Conservation (phyloP, 2,329 filamentous ascomycete species). For the Cladosporium sphaerospermum region DNA sequence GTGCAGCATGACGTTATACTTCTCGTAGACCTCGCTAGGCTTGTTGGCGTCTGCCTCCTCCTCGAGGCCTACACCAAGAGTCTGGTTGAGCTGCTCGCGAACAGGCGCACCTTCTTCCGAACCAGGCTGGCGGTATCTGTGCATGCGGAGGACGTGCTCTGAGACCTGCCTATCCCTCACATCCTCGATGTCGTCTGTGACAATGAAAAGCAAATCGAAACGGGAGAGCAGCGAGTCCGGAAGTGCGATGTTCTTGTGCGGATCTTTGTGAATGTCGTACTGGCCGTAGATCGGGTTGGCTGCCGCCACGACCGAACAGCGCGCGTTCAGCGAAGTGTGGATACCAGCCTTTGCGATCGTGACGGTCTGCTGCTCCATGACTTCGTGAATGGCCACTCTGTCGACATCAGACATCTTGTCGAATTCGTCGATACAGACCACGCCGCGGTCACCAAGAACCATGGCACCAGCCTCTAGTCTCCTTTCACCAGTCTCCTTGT, state of each 20-base stretch:
- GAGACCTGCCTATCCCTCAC: slow-evolving; percentile 83
- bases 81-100: slow-evolving; percentile 77
- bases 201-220: slow-evolving; percentile 96
- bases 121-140: slow-evolving; percentile 85
- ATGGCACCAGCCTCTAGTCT: slow-evolving; percentile 95
- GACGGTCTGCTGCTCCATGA: slow-evolving; percentile 99
- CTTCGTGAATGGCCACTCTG: slow-evolving; percentile 97
- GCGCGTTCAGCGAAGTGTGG: slow-evolving; percentile 91
- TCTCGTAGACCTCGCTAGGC: slow-evolving; percentile 87
- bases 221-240: slow-evolving; percentile 93
- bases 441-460: slow-evolving; percentile 93
- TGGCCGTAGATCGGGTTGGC: slow-evolving; percentile 98
- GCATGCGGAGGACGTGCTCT: slow-evolving; percentile 95
- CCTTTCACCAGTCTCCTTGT: slow-evolving; percentile 95
- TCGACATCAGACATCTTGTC: slow-evolving; percentile 99
- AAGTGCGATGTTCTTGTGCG: slow-evolving; percentile 95
- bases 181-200: slow-evolving; percentile 97
- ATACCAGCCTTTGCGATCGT: slow-evolving; percentile 98
- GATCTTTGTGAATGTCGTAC: slow-evolving; percentile 97
- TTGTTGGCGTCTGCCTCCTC: slow-evolving; percentile 66
- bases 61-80: slow-evolving; percentile 79
- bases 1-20: slow-evolving; percentile 93
- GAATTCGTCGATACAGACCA: slow-evolving; percentile 98
- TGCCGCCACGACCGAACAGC: slow-evolving; percentile 92
- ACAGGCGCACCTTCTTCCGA: slow-evolving; percentile 93